Percentiles rank a stretch among this genome's conserved stretches.
phyloP scores from a whole-genome alignment of 306 rosid genomes.

The Ochetophila trinervis region DNA sequence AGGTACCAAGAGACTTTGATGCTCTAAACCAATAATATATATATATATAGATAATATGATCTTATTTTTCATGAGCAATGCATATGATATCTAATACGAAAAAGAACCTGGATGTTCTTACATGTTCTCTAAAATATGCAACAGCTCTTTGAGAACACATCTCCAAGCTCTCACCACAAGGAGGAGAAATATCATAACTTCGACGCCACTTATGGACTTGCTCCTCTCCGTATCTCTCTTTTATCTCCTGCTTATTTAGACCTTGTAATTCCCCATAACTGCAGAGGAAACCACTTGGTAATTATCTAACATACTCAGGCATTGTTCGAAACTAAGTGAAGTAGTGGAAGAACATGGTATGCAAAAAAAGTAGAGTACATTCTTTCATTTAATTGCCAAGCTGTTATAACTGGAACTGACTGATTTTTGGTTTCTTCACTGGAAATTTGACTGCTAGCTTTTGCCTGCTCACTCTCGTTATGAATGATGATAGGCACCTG shows the following conservation, averaged over 20 bases:
- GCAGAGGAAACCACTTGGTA: slow-evolving; percentile 17
- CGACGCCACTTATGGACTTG: slow-evolving; percentile 84
- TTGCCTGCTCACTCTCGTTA: slow-evolving; percentile 62
- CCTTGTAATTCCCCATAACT: slow-evolving; percentile 89
- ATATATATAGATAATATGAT: no score
- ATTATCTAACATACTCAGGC: background rate
- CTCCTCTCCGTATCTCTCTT: slow-evolving; percentile 73
- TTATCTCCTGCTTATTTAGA: slow-evolving; percentile 77
- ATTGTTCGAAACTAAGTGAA: background rate
- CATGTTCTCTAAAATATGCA: slow-evolving; percentile 68
- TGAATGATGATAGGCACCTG: slow-evolving; percentile 65
- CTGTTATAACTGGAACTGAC: slow-evolving; percentile 65
- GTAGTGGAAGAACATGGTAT: slow-evolving; percentile 7
- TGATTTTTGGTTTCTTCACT: slow-evolving; percentile 72
- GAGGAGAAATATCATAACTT: slow-evolving; percentile 77
- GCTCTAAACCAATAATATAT: background rate
- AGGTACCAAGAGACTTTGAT: slow-evolving; percentile 1
- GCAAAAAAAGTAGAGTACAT: slow-evolving; percentile 38
- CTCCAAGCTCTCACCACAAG: slow-evolving; percentile 87
- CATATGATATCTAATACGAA: background rate
- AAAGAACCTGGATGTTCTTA: slow-evolving; percentile 22
- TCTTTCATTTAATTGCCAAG: slow-evolving; percentile 88
- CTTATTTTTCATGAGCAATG: background rate
- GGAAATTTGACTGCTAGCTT: slow-evolving; percentile 58
- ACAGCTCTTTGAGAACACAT: slow-evolving; percentile 86